phyloP scores from a whole-genome alignment of 148 eudicot genomes.

The Rhododendron ferrugineum region DNA sequence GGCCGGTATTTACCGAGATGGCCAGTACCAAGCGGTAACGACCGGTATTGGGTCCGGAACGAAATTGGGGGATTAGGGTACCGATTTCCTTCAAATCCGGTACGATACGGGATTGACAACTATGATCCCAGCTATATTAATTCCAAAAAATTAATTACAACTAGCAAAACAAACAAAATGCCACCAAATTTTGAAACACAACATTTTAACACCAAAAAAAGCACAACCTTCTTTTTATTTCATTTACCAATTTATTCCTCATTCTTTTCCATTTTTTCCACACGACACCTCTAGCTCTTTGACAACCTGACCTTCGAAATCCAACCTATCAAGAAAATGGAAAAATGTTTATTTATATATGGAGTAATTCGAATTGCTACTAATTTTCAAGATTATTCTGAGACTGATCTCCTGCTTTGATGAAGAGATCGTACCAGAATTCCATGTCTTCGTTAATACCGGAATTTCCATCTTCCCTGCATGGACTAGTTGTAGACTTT shows the following conservation, averaged over 20 bases:
- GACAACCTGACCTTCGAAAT: too few species aligned
- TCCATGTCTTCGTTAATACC: background rate
- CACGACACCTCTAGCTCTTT: background rate
- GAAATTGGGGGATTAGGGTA: too few species aligned
- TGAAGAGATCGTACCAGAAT: constrained; percentile 10
- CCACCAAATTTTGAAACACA: background rate
- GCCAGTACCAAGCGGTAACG: too few species aligned
- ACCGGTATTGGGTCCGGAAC: too few species aligned
- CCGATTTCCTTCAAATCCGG: too few species aligned
- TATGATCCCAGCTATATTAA: too few species aligned
- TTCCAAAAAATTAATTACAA: too few species aligned
- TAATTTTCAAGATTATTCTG: background rate
- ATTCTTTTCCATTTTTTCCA: background rate
- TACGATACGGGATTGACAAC: too few species aligned
- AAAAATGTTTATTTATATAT: background rate
- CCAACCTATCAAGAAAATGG: background rate
- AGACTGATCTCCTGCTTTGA: background rate
- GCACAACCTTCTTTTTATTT: too few species aligned
- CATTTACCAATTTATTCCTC: background rate
- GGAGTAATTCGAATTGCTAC: background rate
- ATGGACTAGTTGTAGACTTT: background rate
- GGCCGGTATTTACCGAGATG: too few species aligned
- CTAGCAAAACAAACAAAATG: too few species aligned
- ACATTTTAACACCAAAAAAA: too few species aligned
- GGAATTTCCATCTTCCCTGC: background rate